Conservation (phyloP, 2,329 filamentous ascomycete species). For the Epichloe baconii region DNA sequence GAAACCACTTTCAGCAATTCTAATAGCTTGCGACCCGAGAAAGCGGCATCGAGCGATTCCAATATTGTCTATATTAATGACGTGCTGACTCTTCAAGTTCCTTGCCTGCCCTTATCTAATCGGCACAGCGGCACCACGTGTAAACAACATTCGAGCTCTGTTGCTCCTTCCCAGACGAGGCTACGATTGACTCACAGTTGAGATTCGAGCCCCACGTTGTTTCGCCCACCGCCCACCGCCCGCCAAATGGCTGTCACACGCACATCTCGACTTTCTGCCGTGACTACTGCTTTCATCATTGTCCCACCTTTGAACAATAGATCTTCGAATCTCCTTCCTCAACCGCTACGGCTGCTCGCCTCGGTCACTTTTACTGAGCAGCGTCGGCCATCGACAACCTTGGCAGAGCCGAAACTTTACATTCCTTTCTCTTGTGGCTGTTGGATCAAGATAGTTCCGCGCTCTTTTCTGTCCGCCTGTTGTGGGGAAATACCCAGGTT, state of each 20-base stretch:
- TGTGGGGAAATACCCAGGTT: constrained; percentile 3
- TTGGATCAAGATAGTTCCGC: not conserved
- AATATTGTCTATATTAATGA: no score
- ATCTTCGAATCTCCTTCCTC: not conserved
- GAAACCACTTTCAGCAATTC: not conserved
- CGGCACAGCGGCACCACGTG: not conserved
- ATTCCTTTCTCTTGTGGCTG: not conserved
- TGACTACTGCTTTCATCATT: not conserved
- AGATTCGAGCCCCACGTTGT: not conserved
- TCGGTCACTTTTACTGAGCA: not conserved
- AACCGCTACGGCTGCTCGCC: not conserved
- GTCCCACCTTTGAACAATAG: not conserved
- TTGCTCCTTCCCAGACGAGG: not conserved
- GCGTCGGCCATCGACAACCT: not conserved
- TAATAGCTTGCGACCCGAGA: not conserved
- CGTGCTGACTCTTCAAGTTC: not conserved
- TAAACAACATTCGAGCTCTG: not conserved
- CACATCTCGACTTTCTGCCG: constrained; percentile 1
- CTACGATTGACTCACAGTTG: no score
- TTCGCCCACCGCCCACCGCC: constrained; percentile 2
- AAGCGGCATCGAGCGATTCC: not conserved
- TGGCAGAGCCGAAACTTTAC: not conserved
- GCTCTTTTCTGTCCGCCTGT: not conserved
- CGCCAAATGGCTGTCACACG: not conserved
- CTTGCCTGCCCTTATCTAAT: not conserved